These are phyloP conservation scores for Camptophora hylomeconis DNA, from an alignment of 2,329 filamentous ascomycete species.

Conservation along the genomic window DNA sequence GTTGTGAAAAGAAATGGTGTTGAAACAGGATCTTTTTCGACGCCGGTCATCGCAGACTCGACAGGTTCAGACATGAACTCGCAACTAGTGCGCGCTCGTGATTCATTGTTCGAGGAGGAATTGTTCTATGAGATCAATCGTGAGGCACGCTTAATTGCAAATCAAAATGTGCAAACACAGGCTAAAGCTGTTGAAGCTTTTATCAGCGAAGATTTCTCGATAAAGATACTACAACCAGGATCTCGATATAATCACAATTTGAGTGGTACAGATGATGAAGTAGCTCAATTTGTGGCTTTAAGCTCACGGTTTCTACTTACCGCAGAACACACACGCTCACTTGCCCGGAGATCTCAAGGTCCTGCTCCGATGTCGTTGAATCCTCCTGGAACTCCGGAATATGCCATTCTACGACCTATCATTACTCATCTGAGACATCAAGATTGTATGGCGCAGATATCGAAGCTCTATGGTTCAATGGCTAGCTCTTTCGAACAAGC, in stretches of 20 bases:
- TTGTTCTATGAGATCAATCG: slow-evolving; percentile 79
- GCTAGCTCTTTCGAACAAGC: slow-evolving; percentile 8
- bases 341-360: slow-evolving; percentile 2
- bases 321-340: slow-evolving; percentile 2
- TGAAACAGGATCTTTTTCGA: slow-evolving; percentile 16
- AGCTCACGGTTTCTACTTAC: slow-evolving; percentile 5
- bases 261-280: background rate
- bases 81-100: slow-evolving; percentile 24
- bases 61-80: slow-evolving; percentile 22
- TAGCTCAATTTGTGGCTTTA: slow-evolving; percentile 1
- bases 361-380: slow-evolving; percentile 43
- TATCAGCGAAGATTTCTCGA: slow-evolving; percentile 39
- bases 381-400: slow-evolving; percentile 36
- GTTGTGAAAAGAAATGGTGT: slow-evolving; percentile 9
- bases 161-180: slow-evolving; percentile 55
- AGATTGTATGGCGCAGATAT: slow-evolving; percentile 20
- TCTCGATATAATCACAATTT: no score
- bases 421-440: slow-evolving; percentile 41
- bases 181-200: slow-evolving; percentile 45
- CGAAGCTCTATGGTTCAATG: no score
- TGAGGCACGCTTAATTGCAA: slow-evolving; percentile 61
- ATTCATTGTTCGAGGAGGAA: slow-evolving; percentile 51
- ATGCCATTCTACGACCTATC: slow-evolving; percentile 47
- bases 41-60: slow-evolving; percentile 21
- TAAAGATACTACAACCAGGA: background rate